Conservation (phyloP, 495 filamentous ascomycete genomes). For the Tuber microsphaerosporum region DNA sequence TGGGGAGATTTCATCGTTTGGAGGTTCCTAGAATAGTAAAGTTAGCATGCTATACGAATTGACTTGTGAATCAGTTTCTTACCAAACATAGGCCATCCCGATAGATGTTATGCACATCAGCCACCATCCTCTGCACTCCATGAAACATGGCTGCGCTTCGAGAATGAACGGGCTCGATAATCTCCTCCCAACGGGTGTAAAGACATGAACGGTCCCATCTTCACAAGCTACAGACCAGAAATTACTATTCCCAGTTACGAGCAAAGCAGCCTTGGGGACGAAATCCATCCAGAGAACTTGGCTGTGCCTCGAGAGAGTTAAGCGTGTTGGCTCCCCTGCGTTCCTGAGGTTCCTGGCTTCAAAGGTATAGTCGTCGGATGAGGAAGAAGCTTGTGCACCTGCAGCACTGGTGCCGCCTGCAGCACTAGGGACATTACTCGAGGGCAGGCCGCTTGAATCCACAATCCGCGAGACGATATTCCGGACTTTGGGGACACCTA, state of each 20-base stretch:
- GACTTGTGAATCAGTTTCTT: constrained; percentile 4
- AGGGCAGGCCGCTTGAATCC: constrained; percentile 45
- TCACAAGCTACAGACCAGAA: constrained; percentile 93
- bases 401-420: constrained; percentile 46
- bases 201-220: constrained; percentile 85
- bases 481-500: constrained; percentile 83
- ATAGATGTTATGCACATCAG: constrained; percentile 80
- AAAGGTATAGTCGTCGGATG: constrained; percentile 55
- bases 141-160: constrained; percentile 86
- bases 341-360: constrained; percentile 64
- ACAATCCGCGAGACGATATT: constrained; percentile 65
- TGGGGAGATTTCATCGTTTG: constrained; percentile 76
- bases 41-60: constrained; percentile 10
- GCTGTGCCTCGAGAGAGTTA: constrained; percentile 76
- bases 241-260: constrained; percentile 77
- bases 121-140: constrained; percentile 84
- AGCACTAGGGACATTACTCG: constrained; percentile 22
- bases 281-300: constrained; percentile 88
- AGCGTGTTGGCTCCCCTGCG: constrained; percentile 70
- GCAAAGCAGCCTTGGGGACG: constrained; percentile 70
- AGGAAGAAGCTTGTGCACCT: constrained; percentile 44
- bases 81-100: constrained; percentile 85
- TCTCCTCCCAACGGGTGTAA: constrained; percentile 88
- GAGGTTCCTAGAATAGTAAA: constrained; percentile 52
- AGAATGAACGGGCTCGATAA: constrained; percentile 74